A percentile compares a stretch with the other conserved stretches of the same genome.
phyloP scores from a whole-genome alignment of 441 rosid genomes.

The Croton laevigatus region DNA sequence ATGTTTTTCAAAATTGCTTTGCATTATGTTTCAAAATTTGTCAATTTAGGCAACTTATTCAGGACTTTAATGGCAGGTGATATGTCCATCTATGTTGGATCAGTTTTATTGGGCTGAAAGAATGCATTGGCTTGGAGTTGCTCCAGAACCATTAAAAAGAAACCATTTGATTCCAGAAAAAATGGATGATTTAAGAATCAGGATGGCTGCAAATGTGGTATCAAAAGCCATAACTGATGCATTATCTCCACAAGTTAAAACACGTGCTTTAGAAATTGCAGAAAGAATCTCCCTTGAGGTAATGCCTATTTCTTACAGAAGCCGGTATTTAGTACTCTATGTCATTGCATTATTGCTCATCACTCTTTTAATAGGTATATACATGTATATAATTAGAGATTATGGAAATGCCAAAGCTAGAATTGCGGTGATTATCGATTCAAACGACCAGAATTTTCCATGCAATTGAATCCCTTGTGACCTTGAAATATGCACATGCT shows the following conservation, averaged over 20 bases:
- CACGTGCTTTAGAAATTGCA: constrained; percentile 53
- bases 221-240: constrained; percentile 53
- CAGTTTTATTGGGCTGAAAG: constrained; percentile 97
- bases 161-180: constrained; percentile 50
- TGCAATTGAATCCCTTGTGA: not conserved
- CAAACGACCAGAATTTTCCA: not conserved
- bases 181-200: constrained; percentile 33
- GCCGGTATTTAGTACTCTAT: not conserved
- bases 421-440: not conserved
- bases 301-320: constrained; percentile 14
- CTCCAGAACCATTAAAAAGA: constrained; percentile 72
- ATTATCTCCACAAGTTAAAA: constrained; percentile 47
- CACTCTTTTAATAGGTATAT: not conserved
- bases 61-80: constrained; percentile 44
- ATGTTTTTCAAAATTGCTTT: not conserved
- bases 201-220: constrained; percentile 48
- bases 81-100: constrained; percentile 87
- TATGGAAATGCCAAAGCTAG: not conserved
- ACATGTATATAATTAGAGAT: not conserved
- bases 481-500: not conserved
- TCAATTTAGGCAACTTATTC: not conserved
- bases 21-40: too few species aligned
- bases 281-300: constrained; percentile 66
- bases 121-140: constrained; percentile 92
- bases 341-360: not conserved